phyloP scores from a whole-genome alignment of 306 rosid species.

The Astragalus glycyphyllos region DNA sequence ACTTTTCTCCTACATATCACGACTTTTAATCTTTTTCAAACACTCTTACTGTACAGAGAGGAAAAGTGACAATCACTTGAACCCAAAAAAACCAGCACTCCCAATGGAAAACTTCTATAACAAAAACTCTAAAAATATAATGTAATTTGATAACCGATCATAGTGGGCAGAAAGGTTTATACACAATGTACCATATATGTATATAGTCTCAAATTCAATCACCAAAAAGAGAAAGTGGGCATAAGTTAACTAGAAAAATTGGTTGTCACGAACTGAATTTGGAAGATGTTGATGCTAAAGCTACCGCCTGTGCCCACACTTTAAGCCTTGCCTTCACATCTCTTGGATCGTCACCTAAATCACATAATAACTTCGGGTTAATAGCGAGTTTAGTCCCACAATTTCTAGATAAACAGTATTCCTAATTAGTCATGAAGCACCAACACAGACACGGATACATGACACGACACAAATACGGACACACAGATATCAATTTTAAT shows the following conservation, averaged over 20 bases:
- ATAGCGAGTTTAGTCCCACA: too few relatives aligned
- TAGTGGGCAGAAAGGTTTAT: conserved; percentile 30
- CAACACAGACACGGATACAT: too few relatives aligned
- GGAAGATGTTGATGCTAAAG: conserved; percentile 72
- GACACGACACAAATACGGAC: too few relatives aligned
- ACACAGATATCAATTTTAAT: too few relatives aligned
- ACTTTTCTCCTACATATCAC: neutral
- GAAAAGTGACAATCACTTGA: conserved; percentile 31
- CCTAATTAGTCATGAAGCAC: too few relatives aligned
- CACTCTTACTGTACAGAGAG: conserved; percentile 34
- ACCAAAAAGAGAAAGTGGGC: neutral
- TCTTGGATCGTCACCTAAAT: conserved; percentile 78
- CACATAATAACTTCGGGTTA: neutral
- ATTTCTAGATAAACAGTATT: too few relatives aligned
- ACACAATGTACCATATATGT: neutral
- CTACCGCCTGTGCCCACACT: conserved; percentile 95
- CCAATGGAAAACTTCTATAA: neutral
- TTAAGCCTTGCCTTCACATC: conserved; percentile 91
- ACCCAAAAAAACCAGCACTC: conserved; percentile 35
- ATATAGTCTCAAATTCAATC: neutral
- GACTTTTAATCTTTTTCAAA: conserved; percentile 36
- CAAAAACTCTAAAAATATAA: neutral
- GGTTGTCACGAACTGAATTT: conserved; percentile 47
- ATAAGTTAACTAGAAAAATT: conserved; percentile 12
- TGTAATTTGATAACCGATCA: conserved; percentile 20